Conservation (phyloP, 1,284 basidiomycete species). For the Leucoagaricus sp. region DNA sequence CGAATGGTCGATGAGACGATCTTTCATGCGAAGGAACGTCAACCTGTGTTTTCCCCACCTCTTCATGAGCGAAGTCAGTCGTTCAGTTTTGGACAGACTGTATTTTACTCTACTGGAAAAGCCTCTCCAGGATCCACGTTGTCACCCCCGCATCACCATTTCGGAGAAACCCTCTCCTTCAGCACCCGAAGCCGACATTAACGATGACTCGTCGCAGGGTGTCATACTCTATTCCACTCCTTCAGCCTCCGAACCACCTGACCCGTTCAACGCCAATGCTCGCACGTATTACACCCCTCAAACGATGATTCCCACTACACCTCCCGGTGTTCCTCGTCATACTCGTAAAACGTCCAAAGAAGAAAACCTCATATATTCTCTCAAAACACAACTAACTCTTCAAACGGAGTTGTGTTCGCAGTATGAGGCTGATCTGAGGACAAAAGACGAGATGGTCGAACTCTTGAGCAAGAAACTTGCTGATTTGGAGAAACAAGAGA, state of each 20-base stretch:
- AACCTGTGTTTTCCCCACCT: conserved; percentile 32
- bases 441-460: conserved; percentile 68
- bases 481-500: conserved; percentile 59
- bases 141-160: too few relatives aligned
- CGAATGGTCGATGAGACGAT: conserved; percentile 35
- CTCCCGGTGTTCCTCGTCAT: conserved; percentile 48
- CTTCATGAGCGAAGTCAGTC: conserved; percentile 56
- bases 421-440: conserved; percentile 69
- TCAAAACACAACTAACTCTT: conserved; percentile 70
- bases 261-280: conserved; percentile 73
- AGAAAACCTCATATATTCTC: conserved; percentile 65
- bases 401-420: conserved; percentile 71
- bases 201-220: conserved; percentile 51
- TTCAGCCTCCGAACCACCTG: conserved; percentile 49
- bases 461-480: conserved; percentile 55
- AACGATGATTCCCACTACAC: conserved; percentile 66
- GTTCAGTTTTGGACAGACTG: conserved; percentile 61
- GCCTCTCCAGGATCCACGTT: conserved; percentile 25
- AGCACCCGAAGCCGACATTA: conserved; percentile 63
- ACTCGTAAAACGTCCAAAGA: conserved; percentile 65
- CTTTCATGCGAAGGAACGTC: conserved; percentile 40
- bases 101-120: conserved; percentile 50
- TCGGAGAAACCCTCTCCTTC: too few relatives aligned
- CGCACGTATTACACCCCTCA: conserved; percentile 75
- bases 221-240: conserved; percentile 46